Base-by-base conservation (phyloP, 2,329 filamentous ascomycete species). In the Talaromyces sp. region DNA sequence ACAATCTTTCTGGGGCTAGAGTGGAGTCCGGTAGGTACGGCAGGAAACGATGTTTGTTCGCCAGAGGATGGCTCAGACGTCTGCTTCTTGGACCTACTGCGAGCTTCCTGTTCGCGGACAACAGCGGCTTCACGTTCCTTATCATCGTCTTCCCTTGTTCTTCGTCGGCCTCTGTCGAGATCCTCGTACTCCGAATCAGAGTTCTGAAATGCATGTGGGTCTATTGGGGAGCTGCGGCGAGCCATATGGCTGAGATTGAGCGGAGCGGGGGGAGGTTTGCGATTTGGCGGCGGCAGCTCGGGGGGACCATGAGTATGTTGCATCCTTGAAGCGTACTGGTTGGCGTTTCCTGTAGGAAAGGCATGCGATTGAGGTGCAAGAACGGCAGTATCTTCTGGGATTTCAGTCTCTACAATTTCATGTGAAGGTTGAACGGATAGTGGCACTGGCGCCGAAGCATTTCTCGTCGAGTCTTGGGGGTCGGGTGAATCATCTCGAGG, bases 61-160 rank as follows among this genome's bases (percentile, higher is more conserved):
- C 84, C 83, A 70, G 81, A 83, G 70, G 82, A 82, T 67, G 80
- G 81, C 69, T 83, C 83, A 71, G 87, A 82, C 68, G 81, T 83
- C 74, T 85, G 88, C 82, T 91, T 92, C 75, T 91, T 91, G 0
- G 91, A 93, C 34, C 86, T 79, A 76, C 90, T 93, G 66, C 89
- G 85, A 31, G 85, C 83, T 72, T 92, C 89, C 13, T 89, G 86
- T 71, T 93, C 88, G 72, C 88, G 86, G 59, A 85, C 84, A 56
- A 85, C 75, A 1, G 85, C 87, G n/a, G 88, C 76, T 73, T 94
- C 91, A 58, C 93, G 87, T 63, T 92, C 86, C 63, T 85, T 84
- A 70, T 97, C 92, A 72, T 97, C 93, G 68, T 97, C 92, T 75
- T 94, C 92, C 61, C 93, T 86, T 2, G 93, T 97, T 76, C 90